phyloP scores from a whole-genome alignment of 192 early-diverging fungal genomes.

The Pilaira anomala region DNA sequence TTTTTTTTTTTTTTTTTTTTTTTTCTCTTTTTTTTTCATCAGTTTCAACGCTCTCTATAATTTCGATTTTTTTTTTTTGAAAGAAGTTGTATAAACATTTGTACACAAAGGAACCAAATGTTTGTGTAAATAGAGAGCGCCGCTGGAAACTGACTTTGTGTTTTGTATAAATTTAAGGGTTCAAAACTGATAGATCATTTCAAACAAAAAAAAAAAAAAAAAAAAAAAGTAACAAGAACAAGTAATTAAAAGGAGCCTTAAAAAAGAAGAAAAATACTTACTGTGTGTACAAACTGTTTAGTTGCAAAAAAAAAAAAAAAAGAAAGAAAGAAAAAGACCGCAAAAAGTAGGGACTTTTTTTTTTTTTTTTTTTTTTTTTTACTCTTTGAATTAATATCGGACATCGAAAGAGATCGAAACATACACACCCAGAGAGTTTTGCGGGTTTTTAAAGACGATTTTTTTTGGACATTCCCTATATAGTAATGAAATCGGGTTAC shows the following conservation, averaged over 20 bases:
- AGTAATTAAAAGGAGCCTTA: constrained; percentile 5
- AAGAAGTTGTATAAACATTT: neutral
- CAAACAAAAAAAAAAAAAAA: neutral
- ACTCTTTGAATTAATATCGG: no score
- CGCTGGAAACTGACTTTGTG: constrained; percentile 21
- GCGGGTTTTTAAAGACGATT: no score
- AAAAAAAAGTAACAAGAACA: neutral
- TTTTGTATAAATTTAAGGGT: constrained; percentile 12
- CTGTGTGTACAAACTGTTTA: no score
- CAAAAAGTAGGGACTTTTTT: constrained; percentile 1
- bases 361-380: no score
- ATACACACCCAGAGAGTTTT: no score
- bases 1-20: neutral
- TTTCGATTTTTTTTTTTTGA: no score
- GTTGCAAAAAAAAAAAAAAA: no score
- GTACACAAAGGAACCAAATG: neutral
- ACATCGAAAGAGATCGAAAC: no score
- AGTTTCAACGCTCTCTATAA: no score
- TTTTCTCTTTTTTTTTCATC: constrained; percentile 1
- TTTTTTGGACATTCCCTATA: no score
- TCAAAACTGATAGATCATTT: neutral
- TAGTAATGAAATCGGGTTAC: no score
- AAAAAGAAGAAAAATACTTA: neutral
- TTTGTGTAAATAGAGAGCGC: constrained; percentile 2
- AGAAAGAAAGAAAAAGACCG: neutral